Evolutionary conservation across 2,329 filamentous ascomycete species (phyloP).

Genomic region (Fusarium poae): DNA sequence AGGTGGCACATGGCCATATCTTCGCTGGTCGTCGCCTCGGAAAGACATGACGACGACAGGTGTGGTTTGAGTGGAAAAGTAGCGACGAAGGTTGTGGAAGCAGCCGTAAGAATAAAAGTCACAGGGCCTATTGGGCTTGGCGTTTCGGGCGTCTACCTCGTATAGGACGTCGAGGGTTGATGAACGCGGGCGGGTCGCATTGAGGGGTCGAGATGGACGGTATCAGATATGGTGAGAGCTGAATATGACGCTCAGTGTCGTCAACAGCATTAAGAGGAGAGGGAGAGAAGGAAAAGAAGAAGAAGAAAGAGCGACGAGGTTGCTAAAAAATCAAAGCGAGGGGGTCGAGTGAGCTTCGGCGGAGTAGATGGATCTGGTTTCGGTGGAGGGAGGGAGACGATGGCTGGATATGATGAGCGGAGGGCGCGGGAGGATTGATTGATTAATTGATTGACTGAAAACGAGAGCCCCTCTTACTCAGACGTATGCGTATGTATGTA

Average conservation of each 20-base stretch:
- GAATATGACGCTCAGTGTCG: conserved; percentile 19
- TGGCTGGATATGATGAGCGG: conserved; percentile 32
- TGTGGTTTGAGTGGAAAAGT: conserved; percentile 14
- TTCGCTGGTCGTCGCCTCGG: conserved; percentile 71
- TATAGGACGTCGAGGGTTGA: conserved; percentile 45
- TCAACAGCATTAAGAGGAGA: conserved; percentile 12
- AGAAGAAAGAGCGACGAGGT: conserved; percentile 31
- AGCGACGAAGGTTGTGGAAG: conserved; percentile 23
- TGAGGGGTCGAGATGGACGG: conserved; percentile 39
- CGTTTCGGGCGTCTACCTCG: conserved; percentile 46
- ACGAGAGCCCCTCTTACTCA: conserved; percentile 37
- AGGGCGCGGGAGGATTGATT: conserved; percentile 39
- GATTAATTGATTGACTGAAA: conserved; percentile 26
- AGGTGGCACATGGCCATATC: conserved; percentile 75
- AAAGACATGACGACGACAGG: conserved; percentile 68
- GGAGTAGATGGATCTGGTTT: conserved; percentile 44
- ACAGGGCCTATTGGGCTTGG: conserved; percentile 44
- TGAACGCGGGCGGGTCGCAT: conserved; percentile 45
- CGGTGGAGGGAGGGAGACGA: conserved; percentile 13
- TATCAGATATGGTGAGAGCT: conserved; percentile 9
- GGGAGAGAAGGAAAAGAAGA: neutral
- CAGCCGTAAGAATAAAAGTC: conserved; percentile 31
- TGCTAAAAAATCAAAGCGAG: conserved; percentile 14
- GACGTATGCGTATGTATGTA: conserved; percentile 6
- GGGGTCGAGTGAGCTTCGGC: conserved; percentile 40